These are phyloP conservation scores for Mortierella sp. DNA, from an alignment of 371 early-diverging fungal genomes.

Conservation along the genomic window DNA sequence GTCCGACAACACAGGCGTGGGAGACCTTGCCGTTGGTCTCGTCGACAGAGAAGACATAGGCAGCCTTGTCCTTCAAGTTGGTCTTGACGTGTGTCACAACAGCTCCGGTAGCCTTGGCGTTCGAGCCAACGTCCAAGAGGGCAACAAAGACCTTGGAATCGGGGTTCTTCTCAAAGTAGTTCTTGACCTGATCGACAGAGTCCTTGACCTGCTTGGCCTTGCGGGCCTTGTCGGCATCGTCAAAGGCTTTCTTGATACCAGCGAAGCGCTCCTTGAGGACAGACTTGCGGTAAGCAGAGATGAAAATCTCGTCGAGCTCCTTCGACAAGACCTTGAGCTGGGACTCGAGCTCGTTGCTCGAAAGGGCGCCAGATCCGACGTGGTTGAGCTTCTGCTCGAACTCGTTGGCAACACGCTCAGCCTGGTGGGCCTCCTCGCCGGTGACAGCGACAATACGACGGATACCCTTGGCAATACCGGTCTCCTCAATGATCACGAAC, in stretches of 20 bases:
- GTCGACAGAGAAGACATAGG: constrained; percentile 87
- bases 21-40: constrained; percentile 76
- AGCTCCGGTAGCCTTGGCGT: constrained; percentile 81
- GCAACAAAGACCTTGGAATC: constrained; percentile 71
- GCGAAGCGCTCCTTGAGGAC: constrained; percentile 78
- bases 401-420: constrained; percentile 75
- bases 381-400: constrained; percentile 73
- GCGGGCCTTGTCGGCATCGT: constrained; percentile 91
- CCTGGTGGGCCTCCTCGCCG: constrained; percentile 90
- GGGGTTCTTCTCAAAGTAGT: constrained; percentile 81
- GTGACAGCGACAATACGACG: constrained; percentile 98
- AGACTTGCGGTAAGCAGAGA: constrained; percentile 88
- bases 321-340: constrained; percentile 85
- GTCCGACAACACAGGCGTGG: constrained; percentile 89
- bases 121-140: constrained; percentile 76
- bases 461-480: constrained; percentile 97
- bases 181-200: constrained; percentile 84
- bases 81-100: constrained; percentile 86
- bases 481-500: constrained; percentile 93
- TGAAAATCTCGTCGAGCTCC: constrained; percentile 84
- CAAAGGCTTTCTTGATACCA: constrained; percentile 84
- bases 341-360: constrained; percentile 78
- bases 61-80: constrained; percentile 83
- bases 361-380: constrained; percentile 65
- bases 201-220: constrained; percentile 88